These are phyloP conservation scores for Lecanosticta acicola DNA, from an alignment of 2,329 filamentous ascomycete species.

Conservation along the genomic window DNA sequence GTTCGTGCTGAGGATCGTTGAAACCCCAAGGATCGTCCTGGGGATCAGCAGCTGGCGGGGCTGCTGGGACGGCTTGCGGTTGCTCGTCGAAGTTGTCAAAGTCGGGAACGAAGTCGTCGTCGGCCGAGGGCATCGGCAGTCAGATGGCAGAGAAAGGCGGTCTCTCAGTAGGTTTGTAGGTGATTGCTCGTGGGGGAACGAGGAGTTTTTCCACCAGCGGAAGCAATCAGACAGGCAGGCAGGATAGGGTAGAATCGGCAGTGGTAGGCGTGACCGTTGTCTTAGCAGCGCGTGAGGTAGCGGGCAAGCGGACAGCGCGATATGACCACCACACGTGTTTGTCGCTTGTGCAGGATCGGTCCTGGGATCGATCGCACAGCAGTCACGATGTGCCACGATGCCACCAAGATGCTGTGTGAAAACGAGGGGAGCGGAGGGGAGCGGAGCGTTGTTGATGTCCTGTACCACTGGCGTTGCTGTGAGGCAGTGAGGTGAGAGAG, in stretches of 20 bases:
- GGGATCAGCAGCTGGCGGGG: conserved; percentile 7
- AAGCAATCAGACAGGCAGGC: not conserved
- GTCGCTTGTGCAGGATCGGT: not conserved
- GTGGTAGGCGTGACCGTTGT: not conserved
- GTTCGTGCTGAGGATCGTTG: conserved; percentile 4
- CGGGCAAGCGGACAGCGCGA: too few relatives aligned
- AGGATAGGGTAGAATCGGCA: not conserved
- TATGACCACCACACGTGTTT: not conserved
- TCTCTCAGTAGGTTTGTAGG: not conserved
- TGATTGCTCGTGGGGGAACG: not conserved
- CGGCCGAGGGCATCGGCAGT: conserved; percentile 19
- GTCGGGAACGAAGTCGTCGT: conserved; percentile 21
- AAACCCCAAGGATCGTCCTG: conserved; percentile 12
- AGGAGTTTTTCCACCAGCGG: conserved; percentile 1
- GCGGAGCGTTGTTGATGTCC: not conserved
- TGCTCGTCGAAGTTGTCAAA: conserved; percentile 26
- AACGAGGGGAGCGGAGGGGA: too few relatives aligned
- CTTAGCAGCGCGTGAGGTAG: not conserved
- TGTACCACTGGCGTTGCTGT: too few relatives aligned
- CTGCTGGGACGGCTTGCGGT: conserved; percentile 12
- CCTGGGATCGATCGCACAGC: not conserved
- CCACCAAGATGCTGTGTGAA: not conserved
- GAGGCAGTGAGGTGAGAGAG: too few relatives aligned
- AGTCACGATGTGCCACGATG: not conserved
- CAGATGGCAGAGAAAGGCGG: not conserved